Base-by-base conservation (phyloP, 2,329 filamentous ascomycete species). In the Capronia epimyces region DNA sequence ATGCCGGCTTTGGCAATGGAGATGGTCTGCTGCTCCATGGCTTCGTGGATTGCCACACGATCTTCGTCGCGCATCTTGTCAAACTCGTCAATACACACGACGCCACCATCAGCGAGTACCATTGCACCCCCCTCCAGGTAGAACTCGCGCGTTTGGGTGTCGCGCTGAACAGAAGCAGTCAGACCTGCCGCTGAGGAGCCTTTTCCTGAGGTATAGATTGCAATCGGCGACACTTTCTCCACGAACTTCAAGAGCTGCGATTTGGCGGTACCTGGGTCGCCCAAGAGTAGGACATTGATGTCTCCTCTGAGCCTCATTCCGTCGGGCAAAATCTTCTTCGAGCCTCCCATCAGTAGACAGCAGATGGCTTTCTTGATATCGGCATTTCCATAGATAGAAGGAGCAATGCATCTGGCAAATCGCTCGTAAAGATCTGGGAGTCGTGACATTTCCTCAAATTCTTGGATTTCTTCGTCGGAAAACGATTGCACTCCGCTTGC, bases 21-120 rank as follows among this genome's bases (percentile, higher is more conserved):
- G 55, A 98, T 98, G 0, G 93, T 98, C 70, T 98, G 93, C 72
- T 98, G 93, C 68, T 98, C 93, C 93, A 98, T 98, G 52, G 93
- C 93, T 79, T 98, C 93, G 76, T 98, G 93, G 60, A 98, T 98
- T 1, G 93, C 93, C 5, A 97, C 93, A 62, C 93, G 81, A 63
- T 98, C 93, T 69, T 98, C 93, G 66, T 98, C 93, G 56, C 93
- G 81, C 93, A 98, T 98, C 76, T 98, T 98, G 74, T 98, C 93
- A 66, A 98, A 98, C 71, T 98, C 93, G 66, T 98, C 93, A 62
- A 98, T 98, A 69, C 93, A 97, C 8, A 97, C 93, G 1, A 97
- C 91, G 62, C 93, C 93, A 2, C 90, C 90, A 60, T 98, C 93
- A 3, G 93, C 93, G 15, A 98, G 81, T 2, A 98, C 93, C 93